Evolutionary conservation across 2,329 filamentous ascomycete genomes (phyloP).

Genomic region (Peltaster fructicola): DNA sequence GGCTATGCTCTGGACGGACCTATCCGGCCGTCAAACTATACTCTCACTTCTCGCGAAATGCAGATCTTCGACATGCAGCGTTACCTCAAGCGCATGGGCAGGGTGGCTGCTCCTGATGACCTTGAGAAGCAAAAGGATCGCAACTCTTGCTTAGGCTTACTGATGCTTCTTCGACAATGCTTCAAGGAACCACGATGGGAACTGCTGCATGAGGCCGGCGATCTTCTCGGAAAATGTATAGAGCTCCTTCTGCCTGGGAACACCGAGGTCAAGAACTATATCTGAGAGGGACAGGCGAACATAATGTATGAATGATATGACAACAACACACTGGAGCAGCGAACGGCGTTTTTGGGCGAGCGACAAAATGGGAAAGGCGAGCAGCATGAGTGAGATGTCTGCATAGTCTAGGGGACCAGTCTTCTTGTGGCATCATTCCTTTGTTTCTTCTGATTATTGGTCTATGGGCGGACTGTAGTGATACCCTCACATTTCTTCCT

Average conservation of each 20-base stretch:
- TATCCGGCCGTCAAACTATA: constrained; percentile 17
- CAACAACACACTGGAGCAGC: not conserved
- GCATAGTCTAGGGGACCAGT: no score
- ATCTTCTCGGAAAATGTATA: constrained; percentile 66
- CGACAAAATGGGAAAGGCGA: constrained; percentile 1
- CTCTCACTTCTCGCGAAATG: constrained; percentile 42
- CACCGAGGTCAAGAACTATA: constrained; percentile 4
- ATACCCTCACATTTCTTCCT: no score
- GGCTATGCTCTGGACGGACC: constrained; percentile 80
- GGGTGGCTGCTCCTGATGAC: constrained; percentile 57
- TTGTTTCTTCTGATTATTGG: no score
- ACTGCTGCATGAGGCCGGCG: constrained; percentile 71
- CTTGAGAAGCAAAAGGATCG: constrained; percentile 55
- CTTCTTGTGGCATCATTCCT: no score
- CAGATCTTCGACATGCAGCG: constrained; percentile 61
- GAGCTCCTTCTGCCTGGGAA: constrained; percentile 30
- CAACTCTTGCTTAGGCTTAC: constrained; percentile 64
- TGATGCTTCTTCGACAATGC: constrained; percentile 65
- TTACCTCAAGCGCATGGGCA: constrained; percentile 57
- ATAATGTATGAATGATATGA: not conserved
- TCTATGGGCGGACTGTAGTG: no score
- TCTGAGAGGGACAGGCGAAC: not conserved
- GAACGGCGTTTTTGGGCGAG: constrained; percentile 1
- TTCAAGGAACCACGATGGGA: constrained; percentile 82
- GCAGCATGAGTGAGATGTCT: no score